phyloP scores from a whole-genome alignment of 345 rosid genomes.

The Litchi chinensis region DNA sequence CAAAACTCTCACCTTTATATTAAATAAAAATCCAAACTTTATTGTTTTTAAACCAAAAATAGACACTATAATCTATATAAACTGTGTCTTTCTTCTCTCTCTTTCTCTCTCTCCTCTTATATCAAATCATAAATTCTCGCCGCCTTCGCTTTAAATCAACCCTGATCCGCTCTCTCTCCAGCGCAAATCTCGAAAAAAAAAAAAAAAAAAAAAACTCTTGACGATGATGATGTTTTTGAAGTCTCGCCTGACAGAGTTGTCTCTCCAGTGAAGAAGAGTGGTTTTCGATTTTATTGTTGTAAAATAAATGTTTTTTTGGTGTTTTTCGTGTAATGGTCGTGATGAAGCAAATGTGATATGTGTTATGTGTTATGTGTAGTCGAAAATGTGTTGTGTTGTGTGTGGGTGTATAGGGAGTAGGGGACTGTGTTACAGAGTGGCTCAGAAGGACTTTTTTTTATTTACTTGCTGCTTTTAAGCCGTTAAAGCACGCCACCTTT shows the following conservation, averaged over 20 bases:
- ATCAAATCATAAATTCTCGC: constrained; percentile 57
- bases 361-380: constrained; percentile 2
- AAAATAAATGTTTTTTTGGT: too few species aligned
- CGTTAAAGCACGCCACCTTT: constrained; percentile 48
- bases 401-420: constrained; percentile 17
- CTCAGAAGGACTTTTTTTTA: constrained; percentile 12
- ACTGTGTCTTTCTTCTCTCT: neutral
- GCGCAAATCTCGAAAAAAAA: constrained; percentile 57
- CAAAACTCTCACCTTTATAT: neutral
- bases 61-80: neutral
- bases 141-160: constrained; percentile 75
- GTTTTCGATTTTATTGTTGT: too few species aligned
- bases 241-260: constrained; percentile 44
- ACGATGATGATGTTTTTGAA: constrained; percentile 30
- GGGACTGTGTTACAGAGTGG: constrained; percentile 33
- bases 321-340: too few species aligned
- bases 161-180: constrained; percentile 37
- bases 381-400: constrained; percentile 15
- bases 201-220: neutral
- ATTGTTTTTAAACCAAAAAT: too few species aligned
- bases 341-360: neutral
- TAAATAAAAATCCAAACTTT: too few species aligned
- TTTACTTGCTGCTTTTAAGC: constrained; percentile 25
- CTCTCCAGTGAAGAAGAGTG: constrained; percentile 15
- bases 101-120: neutral